A percentile compares a stretch with the other conserved stretches of the same genome.
Evolutionary conservation across 2,329 filamentous ascomycete species (phyloP).

Genomic region (Sporothrix humicola): DNA sequence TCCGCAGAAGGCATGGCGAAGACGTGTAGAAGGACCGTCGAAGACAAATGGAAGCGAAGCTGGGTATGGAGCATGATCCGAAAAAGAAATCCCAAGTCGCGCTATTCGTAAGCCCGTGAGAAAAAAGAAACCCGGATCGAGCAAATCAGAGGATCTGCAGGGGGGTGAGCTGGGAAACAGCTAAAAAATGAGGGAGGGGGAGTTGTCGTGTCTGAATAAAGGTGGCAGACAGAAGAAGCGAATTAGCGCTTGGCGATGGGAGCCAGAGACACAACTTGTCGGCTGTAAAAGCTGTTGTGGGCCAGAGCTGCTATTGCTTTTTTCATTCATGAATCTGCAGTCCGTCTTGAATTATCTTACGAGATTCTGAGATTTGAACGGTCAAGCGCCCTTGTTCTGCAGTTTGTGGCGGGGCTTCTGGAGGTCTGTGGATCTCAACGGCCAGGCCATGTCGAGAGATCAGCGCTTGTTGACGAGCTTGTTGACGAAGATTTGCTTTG

Average conservation of each 20-base stretch:
- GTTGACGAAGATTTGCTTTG: conserved; percentile 1
- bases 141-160: conserved; percentile 43
- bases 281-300: not conserved
- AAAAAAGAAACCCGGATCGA: conserved; percentile 24
- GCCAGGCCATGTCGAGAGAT: conserved; percentile 7
- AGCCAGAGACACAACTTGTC: not conserved
- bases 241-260: conserved; percentile 3
- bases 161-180: conserved; percentile 39
- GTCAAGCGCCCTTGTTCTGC: not conserved
- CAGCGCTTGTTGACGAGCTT: conserved; percentile 18
- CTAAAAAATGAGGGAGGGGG: conserved; percentile 32
- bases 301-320: not conserved
- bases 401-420: not conserved
- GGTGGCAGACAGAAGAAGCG: conserved; percentile 19
- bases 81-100: conserved; percentile 18
- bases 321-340: not conserved
- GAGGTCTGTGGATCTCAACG: not conserved
- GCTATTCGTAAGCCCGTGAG: conserved; percentile 24
- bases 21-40: conserved; percentile 19
- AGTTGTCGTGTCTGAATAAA: not conserved
- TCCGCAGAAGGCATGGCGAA: conserved; percentile 18
- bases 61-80: not conserved
- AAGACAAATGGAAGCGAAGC: conserved; percentile 24
- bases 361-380: conserved; percentile 1
- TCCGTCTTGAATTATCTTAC: conserved; percentile 19